Percentiles rank a stretch among this genome's conserved stretches.
These are phyloP conservation scores for Suillus subaureus DNA, from an alignment of 768 basidiomycete species.

Conservation along the genomic window DNA sequence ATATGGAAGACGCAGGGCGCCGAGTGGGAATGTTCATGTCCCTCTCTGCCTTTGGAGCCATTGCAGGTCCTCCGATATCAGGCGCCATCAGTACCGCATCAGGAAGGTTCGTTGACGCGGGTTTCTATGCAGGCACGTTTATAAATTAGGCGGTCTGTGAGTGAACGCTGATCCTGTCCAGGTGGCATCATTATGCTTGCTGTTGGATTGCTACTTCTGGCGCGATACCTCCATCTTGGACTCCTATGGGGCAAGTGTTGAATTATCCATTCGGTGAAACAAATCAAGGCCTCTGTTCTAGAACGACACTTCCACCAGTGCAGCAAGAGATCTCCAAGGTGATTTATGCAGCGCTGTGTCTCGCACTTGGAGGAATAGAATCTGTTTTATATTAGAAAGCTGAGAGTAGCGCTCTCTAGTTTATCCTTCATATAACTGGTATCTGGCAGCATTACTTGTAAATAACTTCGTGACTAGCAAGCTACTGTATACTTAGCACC, in stretches of 20 bases:
- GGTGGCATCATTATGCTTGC: slow-evolving; percentile 45
- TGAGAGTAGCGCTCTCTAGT: not conserved
- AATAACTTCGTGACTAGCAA: not conserved
- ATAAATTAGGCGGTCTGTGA: not conserved
- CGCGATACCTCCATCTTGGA: slow-evolving; percentile 43
- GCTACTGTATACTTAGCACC: not conserved
- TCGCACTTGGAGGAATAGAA: not conserved
- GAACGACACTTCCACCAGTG: not conserved
- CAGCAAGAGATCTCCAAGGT: not conserved
- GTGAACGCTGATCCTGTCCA: slow-evolving; percentile 10
- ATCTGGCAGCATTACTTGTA: not conserved
- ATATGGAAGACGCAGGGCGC: slow-evolving; percentile 60
- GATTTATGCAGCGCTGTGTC: not conserved
- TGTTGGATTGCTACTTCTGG: slow-evolving; percentile 41
- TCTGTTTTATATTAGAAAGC: not conserved
- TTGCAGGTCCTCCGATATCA: slow-evolving; percentile 73
- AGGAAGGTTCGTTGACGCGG: slow-evolving; percentile 41
- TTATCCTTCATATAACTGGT: not conserved
- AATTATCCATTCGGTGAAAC: not conserved
- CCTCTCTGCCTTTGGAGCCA: slow-evolving; percentile 59
- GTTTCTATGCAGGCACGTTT: slow-evolving; percentile 44
- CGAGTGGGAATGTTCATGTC: slow-evolving; percentile 67
- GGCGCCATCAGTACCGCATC: slow-evolving; percentile 63
- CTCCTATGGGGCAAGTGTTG: slow-evolving; percentile 45
- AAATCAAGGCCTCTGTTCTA: not conserved